Percentiles rank a stretch among this genome's conserved stretches.
Evolutionary conservation across 805 yeast species (phyloP).

Genomic region (Metschnikowia cubensis): DNA sequence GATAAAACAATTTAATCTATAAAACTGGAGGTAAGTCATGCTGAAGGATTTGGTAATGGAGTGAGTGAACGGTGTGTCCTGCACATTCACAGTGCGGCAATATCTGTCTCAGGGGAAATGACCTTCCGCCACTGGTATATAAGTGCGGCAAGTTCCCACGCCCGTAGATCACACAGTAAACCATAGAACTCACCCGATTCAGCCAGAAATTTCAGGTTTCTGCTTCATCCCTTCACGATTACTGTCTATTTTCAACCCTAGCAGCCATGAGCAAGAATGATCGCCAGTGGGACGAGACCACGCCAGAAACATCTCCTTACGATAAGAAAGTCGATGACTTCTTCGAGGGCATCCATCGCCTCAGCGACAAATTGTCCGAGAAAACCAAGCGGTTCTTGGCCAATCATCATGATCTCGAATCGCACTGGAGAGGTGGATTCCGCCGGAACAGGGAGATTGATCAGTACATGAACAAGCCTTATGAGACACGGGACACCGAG

Average conservation of each 20-base stretch:
- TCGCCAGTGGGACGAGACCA: not conserved
- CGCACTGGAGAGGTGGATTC: not conserved
- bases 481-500: constrained; percentile 16
- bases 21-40: too few relatives aligned
- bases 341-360: constrained; percentile 22
- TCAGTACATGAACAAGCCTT: constrained; percentile 20
- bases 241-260: not conserved
- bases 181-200: not conserved
- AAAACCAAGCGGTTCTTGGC: constrained; percentile 19
- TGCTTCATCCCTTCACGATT: not conserved
- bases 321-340: constrained; percentile 24
- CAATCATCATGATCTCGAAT: constrained; percentile 4
- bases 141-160: constrained; percentile 1
- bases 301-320: constrained; percentile 11
- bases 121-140: constrained; percentile 1
- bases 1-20: too few relatives aligned
- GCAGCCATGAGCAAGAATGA: not conserved
- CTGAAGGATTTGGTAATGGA: too few relatives aligned
- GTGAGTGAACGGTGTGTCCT: not conserved
- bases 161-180: too few relatives aligned
- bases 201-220: not conserved
- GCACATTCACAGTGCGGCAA: constrained; percentile 1
- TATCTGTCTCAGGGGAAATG: not conserved
- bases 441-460: constrained; percentile 8
- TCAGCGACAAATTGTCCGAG: constrained; percentile 23